Evolutionary conservation across 495 filamentous ascomycete genomes (phyloP), one percentile per base, ranked within the genome.

Genomic region (Daldinia grandis): DNA sequence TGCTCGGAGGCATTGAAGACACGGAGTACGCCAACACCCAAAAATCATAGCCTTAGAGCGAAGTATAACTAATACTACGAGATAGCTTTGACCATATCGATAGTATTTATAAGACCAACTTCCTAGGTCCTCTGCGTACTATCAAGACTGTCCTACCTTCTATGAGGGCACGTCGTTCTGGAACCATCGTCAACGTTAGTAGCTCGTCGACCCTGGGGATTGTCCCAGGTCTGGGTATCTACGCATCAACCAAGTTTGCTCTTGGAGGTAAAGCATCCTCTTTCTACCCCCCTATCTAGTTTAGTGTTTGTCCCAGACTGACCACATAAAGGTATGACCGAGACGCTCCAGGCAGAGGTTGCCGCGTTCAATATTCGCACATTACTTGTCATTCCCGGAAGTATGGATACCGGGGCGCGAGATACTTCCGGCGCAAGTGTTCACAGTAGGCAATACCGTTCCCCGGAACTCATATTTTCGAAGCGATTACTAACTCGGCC

Each of bases 81-180:
- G 12, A 21, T 54, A 82, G 80, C 25, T 58, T 73, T 19, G 70
- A 76, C 0, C 71, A 78, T 12, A 69, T 81, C 35, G 54, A 67
- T 8, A 69, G 66, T 7, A 74, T 80, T 51, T 82, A 81, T 68
- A 73, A 80, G 62, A 80, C 78, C 37, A 87, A 87, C 58, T 78
- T 86, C 51, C 79, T 86, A 66, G 81, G 81, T 27, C 66, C 78
- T 8, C 50, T 87, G 15, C 76, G 76, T 31, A 67, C 85, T 1
- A 79, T 79, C 37, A 79, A 81, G 21, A 83, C 86, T 0, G 74
- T 80, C 4, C 69, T 88, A 0, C 87, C 87, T 0, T 72, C 74
- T 25, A 78, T 88, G 75, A 81, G 87, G 38, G 57, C 66, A 9
- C 81, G 77, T 31, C 74, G 75, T 21, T 73, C 74, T 0, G 86